phyloP scores from a whole-genome alignment of 345 rosid species.

The Ceriops tagal region DNA sequence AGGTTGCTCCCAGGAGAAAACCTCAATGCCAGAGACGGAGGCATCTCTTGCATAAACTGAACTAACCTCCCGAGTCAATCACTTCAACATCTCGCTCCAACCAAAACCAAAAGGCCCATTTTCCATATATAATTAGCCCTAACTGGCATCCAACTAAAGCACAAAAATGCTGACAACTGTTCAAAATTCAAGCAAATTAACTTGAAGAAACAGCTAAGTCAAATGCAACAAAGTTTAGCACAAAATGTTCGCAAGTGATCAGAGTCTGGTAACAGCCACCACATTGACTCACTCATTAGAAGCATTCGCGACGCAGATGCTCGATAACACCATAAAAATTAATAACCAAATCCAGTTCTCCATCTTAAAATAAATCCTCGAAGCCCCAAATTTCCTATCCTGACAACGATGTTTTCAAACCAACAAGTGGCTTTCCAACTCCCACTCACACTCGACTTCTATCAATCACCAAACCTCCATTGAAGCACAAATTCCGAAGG shows the following conservation, averaged over 20 bases:
- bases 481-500: conserved; percentile 10
- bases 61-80: conserved; percentile 12
- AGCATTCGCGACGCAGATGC: conserved; percentile 14
- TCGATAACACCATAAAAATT: conserved; percentile 8
- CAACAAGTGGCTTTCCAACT: conserved; percentile 2
- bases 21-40: conserved; percentile 79
- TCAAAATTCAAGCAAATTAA: conserved; percentile 1
- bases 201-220: neutral
- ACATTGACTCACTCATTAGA: conserved; percentile 6
- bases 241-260: too few species aligned
- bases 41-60: conserved; percentile 45
- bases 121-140: conserved; percentile 20
- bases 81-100: conserved; percentile 14
- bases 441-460: conserved; percentile 15
- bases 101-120: neutral
- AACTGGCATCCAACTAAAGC: conserved; percentile 8
- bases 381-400: conserved; percentile 34
- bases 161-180: neutral
- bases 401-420: conserved; percentile 14
- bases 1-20: conserved; percentile 72
- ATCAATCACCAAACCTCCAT: conserved; percentile 1
- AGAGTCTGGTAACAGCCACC: too few species aligned
- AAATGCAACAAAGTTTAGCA: too few species aligned
- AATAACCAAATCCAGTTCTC: conserved; percentile 8
- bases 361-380: conserved; percentile 8